phyloP scores from a whole-genome alignment of 2,329 filamentous ascomycete genomes.

The Trichoderma endophyticum region DNA sequence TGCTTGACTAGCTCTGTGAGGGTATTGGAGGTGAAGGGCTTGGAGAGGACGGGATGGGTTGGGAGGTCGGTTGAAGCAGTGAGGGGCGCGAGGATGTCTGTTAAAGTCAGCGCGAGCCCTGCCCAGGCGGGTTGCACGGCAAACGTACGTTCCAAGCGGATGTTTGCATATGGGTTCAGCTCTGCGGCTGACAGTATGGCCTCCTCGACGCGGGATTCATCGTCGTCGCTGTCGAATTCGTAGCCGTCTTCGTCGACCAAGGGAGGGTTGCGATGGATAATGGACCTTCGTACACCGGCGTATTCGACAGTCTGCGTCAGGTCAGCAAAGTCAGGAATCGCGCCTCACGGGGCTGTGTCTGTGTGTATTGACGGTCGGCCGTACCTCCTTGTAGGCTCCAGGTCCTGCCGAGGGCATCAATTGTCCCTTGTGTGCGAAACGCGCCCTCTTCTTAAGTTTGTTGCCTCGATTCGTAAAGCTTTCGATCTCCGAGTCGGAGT shows the following conservation, averaged over 20 bases:
- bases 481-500: constrained; percentile 71
- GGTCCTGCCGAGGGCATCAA: constrained; percentile 64
- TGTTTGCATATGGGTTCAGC: constrained; percentile 70
- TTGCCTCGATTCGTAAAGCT: constrained; percentile 71
- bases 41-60: constrained; percentile 69
- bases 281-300: constrained; percentile 67
- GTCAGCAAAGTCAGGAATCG: constrained; percentile 25
- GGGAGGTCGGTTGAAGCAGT: constrained; percentile 72
- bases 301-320: constrained; percentile 63
- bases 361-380: constrained; percentile 22
- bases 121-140: not conserved
- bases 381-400: constrained; percentile 68
- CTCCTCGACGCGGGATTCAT: constrained; percentile 61
- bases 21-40: constrained; percentile 70
- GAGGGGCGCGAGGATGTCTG: constrained; percentile 72
- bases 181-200: constrained; percentile 62
- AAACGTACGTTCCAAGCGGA: constrained; percentile 65
- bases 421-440: constrained; percentile 67
- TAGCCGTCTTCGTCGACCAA: constrained; percentile 76
- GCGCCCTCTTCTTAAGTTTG: constrained; percentile 73
- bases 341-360: constrained; percentile 8
- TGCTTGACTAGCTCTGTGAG: constrained; percentile 68
- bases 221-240: constrained; percentile 69
- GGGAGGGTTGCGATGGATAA: constrained; percentile 70
- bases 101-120: constrained; percentile 28